phyloP scores from a whole-genome alignment of 176 grass and related monocot species.

The Hsuehochloa calcarea region DNA sequence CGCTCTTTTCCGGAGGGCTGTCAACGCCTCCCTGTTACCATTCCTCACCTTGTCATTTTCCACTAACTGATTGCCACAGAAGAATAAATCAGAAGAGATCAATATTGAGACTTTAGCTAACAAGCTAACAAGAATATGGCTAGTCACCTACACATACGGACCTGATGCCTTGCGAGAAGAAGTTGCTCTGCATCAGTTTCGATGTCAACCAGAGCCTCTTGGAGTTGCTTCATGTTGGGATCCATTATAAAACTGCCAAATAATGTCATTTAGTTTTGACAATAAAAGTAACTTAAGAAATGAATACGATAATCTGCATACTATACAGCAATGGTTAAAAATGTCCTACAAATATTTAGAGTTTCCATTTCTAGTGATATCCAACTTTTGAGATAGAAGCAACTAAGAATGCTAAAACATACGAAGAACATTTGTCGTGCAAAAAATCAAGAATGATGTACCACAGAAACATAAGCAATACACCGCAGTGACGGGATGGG shows the following conservation, averaged over 20 bases:
- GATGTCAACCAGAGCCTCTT: slow-evolving; percentile 64
- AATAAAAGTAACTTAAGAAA: neutral
- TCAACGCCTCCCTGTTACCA: slow-evolving; percentile 69
- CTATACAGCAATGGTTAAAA: neutral
- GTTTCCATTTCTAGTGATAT: neutral
- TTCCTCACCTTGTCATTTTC: slow-evolving; percentile 78
- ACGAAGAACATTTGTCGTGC: neutral
- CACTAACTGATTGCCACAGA: slow-evolving; percentile 47
- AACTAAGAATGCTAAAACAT: neutral
- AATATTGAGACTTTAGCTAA: neutral
- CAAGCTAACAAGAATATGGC: neutral
- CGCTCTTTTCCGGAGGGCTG: slow-evolving; percentile 65
- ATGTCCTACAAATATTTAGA: neutral
- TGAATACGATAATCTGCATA: neutral
- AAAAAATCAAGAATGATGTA: too few species aligned
- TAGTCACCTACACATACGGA: neutral
- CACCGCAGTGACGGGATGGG: too few species aligned
- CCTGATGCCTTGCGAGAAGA: slow-evolving; percentile 90
- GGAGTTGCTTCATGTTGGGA: slow-evolving; percentile 62
- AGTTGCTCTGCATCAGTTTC: slow-evolving; percentile 79
- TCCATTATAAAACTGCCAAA: slow-evolving; percentile 56
- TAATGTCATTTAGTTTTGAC: neutral
- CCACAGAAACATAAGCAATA: too few species aligned
- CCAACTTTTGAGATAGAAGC: neutral
- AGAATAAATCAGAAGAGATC: slow-evolving; percentile 9